Percentiles rank a stretch among this genome's conserved stretches.
phyloP scores from a whole-genome alignment of 106 monocot species.

The Cymbidium sinense region DNA sequence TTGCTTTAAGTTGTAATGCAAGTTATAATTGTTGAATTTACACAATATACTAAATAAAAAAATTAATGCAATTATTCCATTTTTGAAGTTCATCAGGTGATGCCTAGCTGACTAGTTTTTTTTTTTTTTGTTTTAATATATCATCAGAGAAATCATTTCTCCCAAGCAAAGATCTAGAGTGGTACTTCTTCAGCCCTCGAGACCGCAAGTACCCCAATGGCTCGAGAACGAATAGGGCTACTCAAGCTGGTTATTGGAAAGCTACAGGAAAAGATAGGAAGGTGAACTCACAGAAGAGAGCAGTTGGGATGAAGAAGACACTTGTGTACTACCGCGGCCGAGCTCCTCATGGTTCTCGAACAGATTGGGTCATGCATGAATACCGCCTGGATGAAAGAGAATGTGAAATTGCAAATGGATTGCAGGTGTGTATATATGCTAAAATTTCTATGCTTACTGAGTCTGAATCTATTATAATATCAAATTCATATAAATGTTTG shows the following conservation, averaged over 20 bases:
- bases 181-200: slow-evolving; percentile 95
- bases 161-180: slow-evolving; percentile 90
- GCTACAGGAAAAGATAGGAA: slow-evolving; percentile 88
- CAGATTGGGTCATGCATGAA: slow-evolving; percentile 97
- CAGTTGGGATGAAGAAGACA: slow-evolving; percentile 88
- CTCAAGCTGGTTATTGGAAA: slow-evolving; percentile 86
- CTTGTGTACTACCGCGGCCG: slow-evolving; percentile 85
- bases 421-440: slow-evolving; percentile 36
- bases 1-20: too few relatives aligned
- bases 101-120: neutral
- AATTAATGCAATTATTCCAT: neutral
- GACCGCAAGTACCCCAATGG: slow-evolving; percentile 94
- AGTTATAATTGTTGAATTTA: neutral
- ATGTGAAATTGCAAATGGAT: slow-evolving; percentile 53
- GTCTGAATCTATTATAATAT: too few relatives aligned
- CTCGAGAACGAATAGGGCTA: slow-evolving; percentile 84
- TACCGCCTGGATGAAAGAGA: slow-evolving; percentile 86
- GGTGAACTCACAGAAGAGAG: slow-evolving; percentile 54
- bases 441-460: too few relatives aligned
- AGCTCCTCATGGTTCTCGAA: slow-evolving; percentile 82
- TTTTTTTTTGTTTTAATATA: neutral
- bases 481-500: too few relatives aligned
- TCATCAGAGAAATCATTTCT: slow-evolving; percentile 77
- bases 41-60: neutral
- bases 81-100: neutral